Percentiles rank a stretch among this genome's conserved stretches.
phyloP scores from a whole-genome alignment of 768 basidiomycete species.

The Termitomyces sp. region DNA sequence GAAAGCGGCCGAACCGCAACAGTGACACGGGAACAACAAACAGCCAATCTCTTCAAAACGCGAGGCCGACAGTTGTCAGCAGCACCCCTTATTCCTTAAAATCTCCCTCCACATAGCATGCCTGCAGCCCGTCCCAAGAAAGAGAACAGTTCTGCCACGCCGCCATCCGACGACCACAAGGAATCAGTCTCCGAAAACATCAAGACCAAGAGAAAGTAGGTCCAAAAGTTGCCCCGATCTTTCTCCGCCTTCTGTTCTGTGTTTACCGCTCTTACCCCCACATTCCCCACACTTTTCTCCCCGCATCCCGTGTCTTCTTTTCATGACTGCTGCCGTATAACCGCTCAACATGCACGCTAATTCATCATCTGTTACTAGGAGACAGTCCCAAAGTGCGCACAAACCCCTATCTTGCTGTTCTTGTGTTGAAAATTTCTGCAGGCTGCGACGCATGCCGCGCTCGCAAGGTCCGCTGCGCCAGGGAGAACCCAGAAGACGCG shows the following conservation, averaged over 20 bases:
- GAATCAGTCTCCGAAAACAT: slow-evolving; percentile 60
- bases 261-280: slow-evolving; percentile 33
- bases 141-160: slow-evolving; percentile 57
- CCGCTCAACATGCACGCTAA: slow-evolving; percentile 27
- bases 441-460: slow-evolving; percentile 87
- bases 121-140: slow-evolving; percentile 67
- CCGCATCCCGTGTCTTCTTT: slow-evolving; percentile 25
- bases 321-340: slow-evolving; percentile 28
- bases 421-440: slow-evolving; percentile 25
- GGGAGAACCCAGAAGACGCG: slow-evolving; percentile 74
- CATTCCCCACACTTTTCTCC: slow-evolving; percentile 35
- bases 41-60: slow-evolving; percentile 34
- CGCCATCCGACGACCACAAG: slow-evolving; percentile 64
- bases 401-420: not conserved
- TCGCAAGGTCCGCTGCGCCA: slow-evolving; percentile 81
- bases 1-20: slow-evolving; percentile 37
- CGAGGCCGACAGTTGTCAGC: slow-evolving; percentile 19
- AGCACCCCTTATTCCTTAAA: slow-evolving; percentile 27
- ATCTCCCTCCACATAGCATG: slow-evolving; percentile 42
- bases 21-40: slow-evolving; percentile 41
- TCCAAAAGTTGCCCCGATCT: slow-evolving; percentile 44
- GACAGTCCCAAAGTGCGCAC: slow-evolving; percentile 73
- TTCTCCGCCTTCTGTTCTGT: slow-evolving; percentile 47
- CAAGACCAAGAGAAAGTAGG: slow-evolving; percentile 80
- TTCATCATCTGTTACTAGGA: slow-evolving; percentile 41